A percentile compares a stretch with the other conserved stretches of the same genome.
Evolutionary conservation across 108 stramenopile species (phyloP).

Genomic region (Epithemia pelagica): DNA sequence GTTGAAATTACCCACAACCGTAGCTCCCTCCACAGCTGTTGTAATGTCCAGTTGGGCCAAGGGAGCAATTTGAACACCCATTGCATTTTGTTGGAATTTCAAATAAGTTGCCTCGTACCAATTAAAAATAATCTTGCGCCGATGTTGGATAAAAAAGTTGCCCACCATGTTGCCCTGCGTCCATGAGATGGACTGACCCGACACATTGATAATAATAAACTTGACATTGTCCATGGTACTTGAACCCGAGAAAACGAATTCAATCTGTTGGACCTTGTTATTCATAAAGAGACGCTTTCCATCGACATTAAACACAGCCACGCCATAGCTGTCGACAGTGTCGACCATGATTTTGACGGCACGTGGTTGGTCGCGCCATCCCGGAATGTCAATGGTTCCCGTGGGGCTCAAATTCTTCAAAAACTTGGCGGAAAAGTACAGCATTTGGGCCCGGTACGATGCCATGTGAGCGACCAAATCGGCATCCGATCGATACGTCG

Average conservation of each 20-base stretch:
- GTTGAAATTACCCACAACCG: background rate
- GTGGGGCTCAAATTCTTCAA: background rate
- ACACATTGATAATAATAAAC: background rate
- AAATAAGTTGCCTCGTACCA: background rate
- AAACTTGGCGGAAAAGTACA: background rate
- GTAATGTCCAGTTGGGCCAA: background rate
- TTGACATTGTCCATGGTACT: background rate
- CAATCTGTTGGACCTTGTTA: conserved; percentile 2
- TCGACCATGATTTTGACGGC: background rate
- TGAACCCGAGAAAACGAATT: background rate
- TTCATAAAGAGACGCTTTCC: background rate
- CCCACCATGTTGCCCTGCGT: background rate
- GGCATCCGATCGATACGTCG: too few relatives aligned
- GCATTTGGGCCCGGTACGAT: background rate
- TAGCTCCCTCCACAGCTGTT: background rate
- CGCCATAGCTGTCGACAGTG: background rate
- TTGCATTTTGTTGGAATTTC: conserved; percentile 4
- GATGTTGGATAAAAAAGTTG: background rate
- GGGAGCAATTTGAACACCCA: background rate
- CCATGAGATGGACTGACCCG: background rate
- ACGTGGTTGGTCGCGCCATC: background rate
- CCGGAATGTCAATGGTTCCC: background rate
- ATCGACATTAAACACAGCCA: background rate
- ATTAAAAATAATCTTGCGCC: background rate
- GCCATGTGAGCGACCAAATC: too few relatives aligned